Evolutionary conservation across 2,329 filamentous ascomycete genomes (phyloP), one percentile per base, ranked within the genome.

Genomic region (Tetracladium maxilliforme): DNA sequence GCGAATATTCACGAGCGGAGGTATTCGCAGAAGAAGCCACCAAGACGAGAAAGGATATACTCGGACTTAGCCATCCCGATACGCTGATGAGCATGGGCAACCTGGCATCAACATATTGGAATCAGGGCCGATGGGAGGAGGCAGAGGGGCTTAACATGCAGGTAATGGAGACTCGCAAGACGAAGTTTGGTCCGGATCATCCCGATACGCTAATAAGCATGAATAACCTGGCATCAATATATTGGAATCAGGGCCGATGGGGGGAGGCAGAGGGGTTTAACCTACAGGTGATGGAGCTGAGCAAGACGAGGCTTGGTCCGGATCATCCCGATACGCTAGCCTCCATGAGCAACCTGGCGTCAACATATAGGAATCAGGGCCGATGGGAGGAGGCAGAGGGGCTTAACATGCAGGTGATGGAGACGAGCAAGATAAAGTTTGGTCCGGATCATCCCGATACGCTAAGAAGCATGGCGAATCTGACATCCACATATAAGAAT

Each of bases 161-260:
- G 17, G 27, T 33, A 18, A 29, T 36, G 29, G 25, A 34, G 26
- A 30, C 31, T 24, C 32, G 24, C 13, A 33, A 31, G 22, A 25
- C 15, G 20, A 22, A 29, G 19, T 28, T 30, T 17, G 25, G 23
- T 5, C 9, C 15, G 16, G 31, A 32, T 7, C 26, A 33, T 28
- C 16, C 22, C 16, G 17, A 29, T 14, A 22, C 29, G n/a, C 8
- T 30, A 17, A 6, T 8, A 23, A 22, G 22, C 12, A 22, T 26
- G 21, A 22, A 6, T 6, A 24, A 21, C 14, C 23, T 34, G 9
- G 27, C 14, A 5, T 2, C 11, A 7, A 25, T 28, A n/a, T 21
- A 30, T 4, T 5, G 11, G 14, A 15, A 24, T 13, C 15, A 24
- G 12, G 23, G 20, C 8, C 13, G 18, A 9, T 14, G 10, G 4